Percentiles rank a stretch among this genome's conserved stretches.
Evolutionary conservation across 108 stramenopile genomes (phyloP).

Genomic region (Cylindrotheca fusiformis): DNA sequence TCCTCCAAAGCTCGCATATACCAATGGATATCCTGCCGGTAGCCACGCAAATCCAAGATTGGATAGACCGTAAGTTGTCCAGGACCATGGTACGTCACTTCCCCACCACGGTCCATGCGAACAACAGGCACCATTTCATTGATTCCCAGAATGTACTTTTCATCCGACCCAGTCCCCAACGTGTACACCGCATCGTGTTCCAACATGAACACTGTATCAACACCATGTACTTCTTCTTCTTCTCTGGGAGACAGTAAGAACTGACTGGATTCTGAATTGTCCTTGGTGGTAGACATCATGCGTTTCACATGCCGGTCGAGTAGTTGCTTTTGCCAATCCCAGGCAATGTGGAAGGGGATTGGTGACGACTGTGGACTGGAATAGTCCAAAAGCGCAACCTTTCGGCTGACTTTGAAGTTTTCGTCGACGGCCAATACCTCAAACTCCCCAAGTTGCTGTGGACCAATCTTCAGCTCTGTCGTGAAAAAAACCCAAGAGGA

Average conservation of each 20-base stretch:
- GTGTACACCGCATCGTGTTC: conserved; percentile 85
- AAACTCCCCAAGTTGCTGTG: conserved; percentile 65
- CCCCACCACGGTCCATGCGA: conserved; percentile 94
- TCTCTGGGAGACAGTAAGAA: conserved; percentile 2
- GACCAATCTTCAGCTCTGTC: too few species aligned
- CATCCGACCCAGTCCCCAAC: conserved; percentile 80
- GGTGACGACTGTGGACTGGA: conserved; percentile 3
- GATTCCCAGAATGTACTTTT: conserved; percentile 45
- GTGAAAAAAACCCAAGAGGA: too few species aligned
- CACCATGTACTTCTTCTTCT: conserved; percentile 8
- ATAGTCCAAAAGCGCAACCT: conserved; percentile 56
- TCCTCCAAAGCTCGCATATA: conserved; percentile 94
- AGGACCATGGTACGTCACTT: conserved; percentile 98
- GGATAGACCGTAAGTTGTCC: conserved; percentile 96
- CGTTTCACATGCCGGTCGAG: conserved; percentile 44
- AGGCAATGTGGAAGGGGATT: conserved; percentile 43
- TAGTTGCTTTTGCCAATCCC: conserved; percentile 58
- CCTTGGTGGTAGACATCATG: conserved; percentile 8
- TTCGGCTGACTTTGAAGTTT: conserved; percentile 14
- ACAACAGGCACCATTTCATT: conserved; percentile 41
- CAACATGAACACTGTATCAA: conserved; percentile 68
- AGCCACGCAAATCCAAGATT: conserved; percentile 84
- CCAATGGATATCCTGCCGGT: conserved; percentile 96
- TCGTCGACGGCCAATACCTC: conserved; percentile 22
- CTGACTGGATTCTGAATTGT: not conserved